Base-by-base conservation (phyloP, 2,329 filamentous ascomycete species). In the Aspergillus fructus region DNA sequence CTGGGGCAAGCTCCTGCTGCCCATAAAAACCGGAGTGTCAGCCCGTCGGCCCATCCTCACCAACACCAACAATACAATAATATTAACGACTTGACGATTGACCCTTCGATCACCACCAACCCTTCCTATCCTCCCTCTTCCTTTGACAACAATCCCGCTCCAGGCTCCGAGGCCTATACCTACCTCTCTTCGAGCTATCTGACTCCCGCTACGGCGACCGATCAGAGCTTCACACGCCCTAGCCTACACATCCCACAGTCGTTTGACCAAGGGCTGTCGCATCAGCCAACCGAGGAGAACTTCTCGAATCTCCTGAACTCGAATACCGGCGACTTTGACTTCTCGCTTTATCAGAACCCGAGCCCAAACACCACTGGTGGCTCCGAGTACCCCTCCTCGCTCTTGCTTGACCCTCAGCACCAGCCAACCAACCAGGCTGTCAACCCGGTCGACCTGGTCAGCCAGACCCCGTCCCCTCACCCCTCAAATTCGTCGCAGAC, bases 401-500 rank as follows among this genome's bases (percentile, higher is more conserved):
- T 75, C 15, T 58, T 79, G 62, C 62, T 78, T 37, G 76, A 78
- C 56, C 71, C 73, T n/a, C 74, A 76, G 19, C 70, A 70, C 60
- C 63, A 70, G 61, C 63, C 68, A 17, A 67, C 77, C 48, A 76
- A 74, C 57, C 77, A 76, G 56, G 73, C 72, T 8, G 69, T 81
- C 59, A 79, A 79, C 55, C 78, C 78, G 5, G 78, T 75, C 37
- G 78, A 81, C 57, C 65, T 81, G 41, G 72, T 75, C 61, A 77
- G 75, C 60, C 75, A 75, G 53, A 73, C 78, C 50, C 76, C 76
- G n/a, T 76, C 77, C 19, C 74, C 72, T 64, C 83, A 75, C 74
- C 79, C 71, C 67, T 81, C 83, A 21, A 81, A 81, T 12, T 83
- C 84, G 55, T 83, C 84, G 15, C 82, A 84, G 62, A 76, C 85